Percentiles rank a stretch among this genome's conserved stretches.
Conservation (phyloP, 2,329 filamentous ascomycete species). For the Penicillium frequentans region DNA sequence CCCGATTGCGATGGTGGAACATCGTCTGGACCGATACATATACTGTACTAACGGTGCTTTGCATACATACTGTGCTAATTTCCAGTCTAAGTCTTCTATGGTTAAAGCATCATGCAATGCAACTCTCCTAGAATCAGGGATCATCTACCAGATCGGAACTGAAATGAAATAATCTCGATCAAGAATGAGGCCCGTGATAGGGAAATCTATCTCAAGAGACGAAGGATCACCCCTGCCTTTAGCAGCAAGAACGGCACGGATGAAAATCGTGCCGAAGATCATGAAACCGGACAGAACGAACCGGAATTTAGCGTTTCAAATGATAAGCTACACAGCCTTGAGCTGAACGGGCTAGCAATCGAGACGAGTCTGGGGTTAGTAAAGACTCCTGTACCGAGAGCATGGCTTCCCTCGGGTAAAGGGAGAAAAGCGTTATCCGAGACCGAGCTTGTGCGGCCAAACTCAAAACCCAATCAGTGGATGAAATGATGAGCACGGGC, state of each 20-base stretch:
- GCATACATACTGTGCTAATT: background rate
- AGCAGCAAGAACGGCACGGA: slow-evolving; percentile 9
- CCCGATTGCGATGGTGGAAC: background rate
- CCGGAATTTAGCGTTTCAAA: slow-evolving; percentile 6
- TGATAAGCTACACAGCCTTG: background rate
- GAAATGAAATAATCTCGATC: background rate
- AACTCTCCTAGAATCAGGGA: background rate
- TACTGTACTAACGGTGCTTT: background rate
- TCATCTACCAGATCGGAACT: background rate
- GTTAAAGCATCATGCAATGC: background rate
- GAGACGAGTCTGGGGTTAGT: background rate
- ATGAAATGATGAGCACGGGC: background rate
- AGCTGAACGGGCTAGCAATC: background rate
- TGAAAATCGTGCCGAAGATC: slow-evolving; percentile 1
- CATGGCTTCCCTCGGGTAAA: background rate
- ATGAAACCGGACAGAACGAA: slow-evolving; percentile 13
- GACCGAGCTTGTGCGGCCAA: background rate
- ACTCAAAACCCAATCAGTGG: background rate
- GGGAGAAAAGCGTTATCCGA: background rate
- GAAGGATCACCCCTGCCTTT: slow-evolving; percentile 20
- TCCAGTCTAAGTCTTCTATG: no score
- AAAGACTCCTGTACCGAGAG: background rate
- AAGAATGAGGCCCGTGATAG: slow-evolving; percentile 3
- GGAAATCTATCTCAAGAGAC: slow-evolving; percentile 3
- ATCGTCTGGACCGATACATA: background rate